Percentiles rank a stretch among this genome's conserved stretches.
phyloP scores from a whole-genome alignment of 441 rosid genomes.

The Kokia cookei region DNA sequence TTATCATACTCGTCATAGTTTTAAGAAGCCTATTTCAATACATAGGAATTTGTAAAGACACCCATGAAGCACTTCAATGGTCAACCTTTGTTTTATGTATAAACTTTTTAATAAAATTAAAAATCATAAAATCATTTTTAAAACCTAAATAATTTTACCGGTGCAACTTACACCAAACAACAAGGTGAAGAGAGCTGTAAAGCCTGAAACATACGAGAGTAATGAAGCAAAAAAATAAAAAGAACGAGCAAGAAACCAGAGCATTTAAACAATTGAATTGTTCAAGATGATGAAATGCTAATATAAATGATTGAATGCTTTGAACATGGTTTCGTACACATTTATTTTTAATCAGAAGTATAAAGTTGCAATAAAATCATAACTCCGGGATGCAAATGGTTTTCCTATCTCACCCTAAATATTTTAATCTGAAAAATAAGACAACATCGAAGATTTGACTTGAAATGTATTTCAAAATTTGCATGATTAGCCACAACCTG shows the following conservation, averaged over 20 bases:
- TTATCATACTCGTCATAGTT: too few species aligned
- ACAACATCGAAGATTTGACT: conserved; percentile 11
- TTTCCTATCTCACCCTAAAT: not conserved
- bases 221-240: not conserved
- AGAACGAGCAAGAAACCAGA: not conserved
- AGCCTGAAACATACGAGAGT: too few species aligned
- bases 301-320: not conserved
- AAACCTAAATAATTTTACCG: too few species aligned
- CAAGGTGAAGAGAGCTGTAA: too few species aligned
- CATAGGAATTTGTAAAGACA: too few species aligned
- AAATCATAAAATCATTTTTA: too few species aligned
- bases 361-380: not conserved
- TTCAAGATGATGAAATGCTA: not conserved
- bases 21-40: too few species aligned
- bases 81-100: too few species aligned
- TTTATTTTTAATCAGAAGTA: not conserved
- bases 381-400: not conserved
- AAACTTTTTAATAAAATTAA: too few species aligned
- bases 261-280: not conserved
- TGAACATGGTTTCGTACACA: not conserved
- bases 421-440: not conserved
- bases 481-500: not conserved
- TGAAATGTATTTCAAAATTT: conserved; percentile 17
- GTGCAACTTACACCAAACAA: too few species aligned
- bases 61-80: too few species aligned